These are phyloP conservation scores for Cyclanthera cordifolia DNA, from an alignment of 306 rosid species.

Conservation along the genomic window DNA sequence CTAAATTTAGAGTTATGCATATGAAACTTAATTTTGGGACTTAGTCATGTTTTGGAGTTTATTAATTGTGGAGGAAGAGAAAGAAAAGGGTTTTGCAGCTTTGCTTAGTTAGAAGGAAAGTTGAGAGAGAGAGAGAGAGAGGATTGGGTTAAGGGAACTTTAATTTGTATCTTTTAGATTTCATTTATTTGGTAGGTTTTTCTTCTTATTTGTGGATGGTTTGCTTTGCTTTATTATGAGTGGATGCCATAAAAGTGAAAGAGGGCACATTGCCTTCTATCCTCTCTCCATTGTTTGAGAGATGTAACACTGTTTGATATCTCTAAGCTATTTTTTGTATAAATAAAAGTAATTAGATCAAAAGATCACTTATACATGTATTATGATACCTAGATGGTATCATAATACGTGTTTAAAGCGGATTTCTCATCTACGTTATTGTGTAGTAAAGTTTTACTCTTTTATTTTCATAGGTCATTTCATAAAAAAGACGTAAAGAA, in stretches of 20 bases:
- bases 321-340: no score
- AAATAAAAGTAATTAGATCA: no score
- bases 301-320: no score
- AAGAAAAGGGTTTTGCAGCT: not conserved
- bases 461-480: no score
- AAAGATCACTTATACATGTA: no score
- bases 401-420: no score
- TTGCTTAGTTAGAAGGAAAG: not conserved
- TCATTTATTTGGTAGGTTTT: not conserved
- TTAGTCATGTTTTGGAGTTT: not conserved
- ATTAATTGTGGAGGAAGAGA: not conserved
- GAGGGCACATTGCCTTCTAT: not conserved
- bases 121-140: not conserved
- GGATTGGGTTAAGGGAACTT: not conserved
- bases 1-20: not conserved
- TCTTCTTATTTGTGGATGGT: not conserved
- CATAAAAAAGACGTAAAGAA: no score
- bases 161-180: not conserved
- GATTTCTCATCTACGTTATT: no score
- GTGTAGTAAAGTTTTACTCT: no score
- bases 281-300: not conserved
- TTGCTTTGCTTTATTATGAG: conserved; percentile 3
- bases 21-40: not conserved
- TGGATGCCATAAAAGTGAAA: conserved; percentile 1
- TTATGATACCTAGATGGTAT: no score